Percentiles rank a stretch among this genome's conserved stretches.
Conservation (phyloP, 768 basidiomycete genomes). For the Thelephora aurantiotincta region DNA sequence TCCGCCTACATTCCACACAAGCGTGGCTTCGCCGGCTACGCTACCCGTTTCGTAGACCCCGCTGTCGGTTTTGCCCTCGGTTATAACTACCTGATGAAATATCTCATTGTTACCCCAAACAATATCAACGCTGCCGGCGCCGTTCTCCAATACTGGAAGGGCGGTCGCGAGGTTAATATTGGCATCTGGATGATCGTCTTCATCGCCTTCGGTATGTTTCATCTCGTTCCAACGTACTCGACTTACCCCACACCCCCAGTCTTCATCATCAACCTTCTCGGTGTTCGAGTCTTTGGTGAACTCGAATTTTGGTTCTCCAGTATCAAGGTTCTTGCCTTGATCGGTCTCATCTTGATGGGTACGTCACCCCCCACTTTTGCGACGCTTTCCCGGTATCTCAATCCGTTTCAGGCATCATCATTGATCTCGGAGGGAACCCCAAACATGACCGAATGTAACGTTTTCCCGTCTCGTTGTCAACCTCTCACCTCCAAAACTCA, state of each 20-base stretch:
- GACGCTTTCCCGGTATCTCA: conserved; percentile 7
- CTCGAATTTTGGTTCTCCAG: conserved; percentile 65
- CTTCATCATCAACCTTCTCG: conserved; percentile 41
- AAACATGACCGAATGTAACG: conserved; percentile 15
- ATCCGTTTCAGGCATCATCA: conserved; percentile 28
- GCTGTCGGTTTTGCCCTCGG: conserved; percentile 55
- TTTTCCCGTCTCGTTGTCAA: not conserved
- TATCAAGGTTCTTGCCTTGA: conserved; percentile 42
- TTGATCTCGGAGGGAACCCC: conserved; percentile 43
- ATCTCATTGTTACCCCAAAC: conserved; percentile 51
- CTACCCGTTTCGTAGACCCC: conserved; percentile 52
- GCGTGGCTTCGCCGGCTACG: conserved; percentile 42
- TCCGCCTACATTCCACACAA: conserved; percentile 38
- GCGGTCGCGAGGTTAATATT: conserved; percentile 18
- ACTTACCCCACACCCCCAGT: conserved; percentile 19
- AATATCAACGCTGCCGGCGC: conserved; percentile 50
- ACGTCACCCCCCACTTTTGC: conserved; percentile 19
- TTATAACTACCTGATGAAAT: conserved; percentile 44
- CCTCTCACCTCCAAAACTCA: not conserved
- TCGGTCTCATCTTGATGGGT: conserved; percentile 33
- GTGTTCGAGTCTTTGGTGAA: conserved; percentile 55
- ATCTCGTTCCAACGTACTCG: not conserved
- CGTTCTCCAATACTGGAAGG: conserved; percentile 22
- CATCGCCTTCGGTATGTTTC: conserved; percentile 35
- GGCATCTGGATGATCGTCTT: conserved; percentile 50